phyloP scores from a whole-genome alignment of 768 basidiomycete genomes.

The Pleurotus djamor region DNA sequence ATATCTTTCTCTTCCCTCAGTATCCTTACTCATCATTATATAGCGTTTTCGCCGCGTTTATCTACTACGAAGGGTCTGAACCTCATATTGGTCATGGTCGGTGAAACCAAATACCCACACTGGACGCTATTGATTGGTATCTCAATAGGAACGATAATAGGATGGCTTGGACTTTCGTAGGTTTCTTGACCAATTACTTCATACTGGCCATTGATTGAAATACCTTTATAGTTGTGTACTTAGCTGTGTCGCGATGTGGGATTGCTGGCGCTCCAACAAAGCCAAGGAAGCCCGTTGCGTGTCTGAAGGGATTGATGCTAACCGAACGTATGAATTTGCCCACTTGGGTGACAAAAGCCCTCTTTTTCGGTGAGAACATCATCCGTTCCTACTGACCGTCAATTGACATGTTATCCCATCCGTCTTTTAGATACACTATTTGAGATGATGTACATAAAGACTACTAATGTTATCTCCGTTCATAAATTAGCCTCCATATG shows the following conservation, averaged over 20 bases:
- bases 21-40: not conserved
- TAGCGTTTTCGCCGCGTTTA: conserved; percentile 41
- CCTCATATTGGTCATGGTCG: conserved; percentile 34
- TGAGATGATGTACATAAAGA: not conserved
- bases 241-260: conserved; percentile 38
- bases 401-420: not conserved
- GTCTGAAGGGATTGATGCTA: conserved; percentile 38
- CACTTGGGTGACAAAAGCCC: conserved; percentile 55
- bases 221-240: not conserved
- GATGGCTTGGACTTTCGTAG: conserved; percentile 12
- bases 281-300: conserved; percentile 42
- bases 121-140: not conserved
- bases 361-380: conserved; percentile 40
- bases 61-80: conserved; percentile 31
- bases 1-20: not conserved
- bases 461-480: no score
- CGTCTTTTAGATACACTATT: not conserved
- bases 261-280: conserved; percentile 47
- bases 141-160: not conserved
- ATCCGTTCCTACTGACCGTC: not conserved
- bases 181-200: conserved; percentile 22
- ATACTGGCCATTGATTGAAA: not conserved
- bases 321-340: conserved; percentile 35
- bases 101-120: no score
- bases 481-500: not conserved